Percentiles rank a stretch among this genome's conserved stretches.
phyloP scores from a whole-genome alignment of 495 filamentous ascomycete genomes.

The Annulohypoxylon maeteangense region DNA sequence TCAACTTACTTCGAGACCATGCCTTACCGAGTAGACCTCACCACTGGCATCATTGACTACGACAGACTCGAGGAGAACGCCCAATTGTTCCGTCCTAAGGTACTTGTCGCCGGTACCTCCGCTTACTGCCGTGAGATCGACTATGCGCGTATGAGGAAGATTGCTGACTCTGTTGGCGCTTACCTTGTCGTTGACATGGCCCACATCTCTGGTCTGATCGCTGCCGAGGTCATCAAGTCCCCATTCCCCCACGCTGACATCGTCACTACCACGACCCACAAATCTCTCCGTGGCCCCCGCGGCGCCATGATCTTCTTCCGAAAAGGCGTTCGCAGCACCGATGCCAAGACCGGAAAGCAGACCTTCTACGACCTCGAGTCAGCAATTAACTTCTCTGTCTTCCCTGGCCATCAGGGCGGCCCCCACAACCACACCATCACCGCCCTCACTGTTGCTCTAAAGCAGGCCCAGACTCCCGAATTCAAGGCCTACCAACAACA shows the following conservation, averaged over 20 bases:
- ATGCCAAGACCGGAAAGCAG: slow-evolving; percentile 91
- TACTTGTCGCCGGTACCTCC: slow-evolving; percentile 95
- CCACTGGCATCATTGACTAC: slow-evolving; percentile 98
- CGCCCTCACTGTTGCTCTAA: slow-evolving; percentile 93
- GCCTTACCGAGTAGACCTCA: slow-evolving; percentile 88
- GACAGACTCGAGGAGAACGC: slow-evolving; percentile 91
- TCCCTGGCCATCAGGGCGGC: slow-evolving; percentile 98
- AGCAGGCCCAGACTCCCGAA: slow-evolving; percentile 91
- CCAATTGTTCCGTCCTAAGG: slow-evolving; percentile 93
- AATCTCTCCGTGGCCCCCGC: slow-evolving; percentile 97
- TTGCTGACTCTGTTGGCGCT: slow-evolving; percentile 91
- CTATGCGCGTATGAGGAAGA: slow-evolving; percentile 95
- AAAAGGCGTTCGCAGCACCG: slow-evolving; percentile 88
- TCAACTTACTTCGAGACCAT: slow-evolving; percentile 96
- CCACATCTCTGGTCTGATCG: slow-evolving; percentile 96
- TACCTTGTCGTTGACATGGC: slow-evolving; percentile 99
- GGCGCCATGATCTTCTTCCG: slow-evolving; percentile 99
- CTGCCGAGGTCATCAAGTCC: slow-evolving; percentile 91
- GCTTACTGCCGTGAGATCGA: slow-evolving; percentile 99
- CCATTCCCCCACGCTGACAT: slow-evolving; percentile 96
- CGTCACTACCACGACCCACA: slow-evolving; percentile 99
- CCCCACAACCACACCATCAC: slow-evolving; percentile 99
- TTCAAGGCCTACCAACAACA: slow-evolving; percentile 97
- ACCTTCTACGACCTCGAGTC: slow-evolving; percentile 91
- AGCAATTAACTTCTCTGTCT: slow-evolving; percentile 99